Evolutionary conservation across 2,329 filamentous ascomycete species (phyloP), one percentile per base, ranked within the genome.

Genomic region (Thelonectria olida): DNA sequence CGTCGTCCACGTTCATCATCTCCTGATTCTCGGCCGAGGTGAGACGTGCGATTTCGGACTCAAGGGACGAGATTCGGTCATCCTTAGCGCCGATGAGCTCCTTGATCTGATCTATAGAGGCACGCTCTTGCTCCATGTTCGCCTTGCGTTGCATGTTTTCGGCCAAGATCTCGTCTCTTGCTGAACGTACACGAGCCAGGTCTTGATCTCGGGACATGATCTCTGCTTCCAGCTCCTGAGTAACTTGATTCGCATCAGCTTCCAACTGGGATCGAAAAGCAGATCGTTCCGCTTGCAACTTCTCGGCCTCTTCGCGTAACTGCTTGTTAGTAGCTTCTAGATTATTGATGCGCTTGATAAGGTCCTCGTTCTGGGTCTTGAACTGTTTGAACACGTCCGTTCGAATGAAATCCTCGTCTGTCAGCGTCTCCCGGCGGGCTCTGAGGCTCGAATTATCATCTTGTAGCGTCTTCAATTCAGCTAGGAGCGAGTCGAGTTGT

Each of bases 311-410:
- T 75, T 97, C 91, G 34, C 91, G 88, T 27, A 98, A 78, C 67
- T 93, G 90, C 61, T 91, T 89, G 75, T 97, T 97, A 12, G 90
- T 91, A 4, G 93, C 93, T 77, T 98, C 95, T 13, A 98, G 80
- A 70, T 95, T 90, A 75, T 99, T 99, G 72, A 97, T 89, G 36
- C 93, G 90, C 76, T 92, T 95, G 68, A 97, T 93, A 8, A 97
- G 87, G 69, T 98, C 95, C 72, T 98, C 96, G 70, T 96, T 92
- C 71, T 97, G 93, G 22, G 86, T 86, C 78, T 94, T 96, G 73
- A 97, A 86, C 64, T 92, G 88, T 78, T 97, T 98, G 84, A 97
- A 99, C 3, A 97, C 85, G 70, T 97, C 93, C 5, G 93, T 97
- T 58, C 93, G 89, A 39, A 93, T 90, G 74, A 96, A 98, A 70